Percentiles rank a stretch among this genome's conserved stretches.
These are phyloP conservation scores for Ettlia oleoabundans DNA, from an alignment of 139 green algal genomes.

Conservation along the genomic window DNA sequence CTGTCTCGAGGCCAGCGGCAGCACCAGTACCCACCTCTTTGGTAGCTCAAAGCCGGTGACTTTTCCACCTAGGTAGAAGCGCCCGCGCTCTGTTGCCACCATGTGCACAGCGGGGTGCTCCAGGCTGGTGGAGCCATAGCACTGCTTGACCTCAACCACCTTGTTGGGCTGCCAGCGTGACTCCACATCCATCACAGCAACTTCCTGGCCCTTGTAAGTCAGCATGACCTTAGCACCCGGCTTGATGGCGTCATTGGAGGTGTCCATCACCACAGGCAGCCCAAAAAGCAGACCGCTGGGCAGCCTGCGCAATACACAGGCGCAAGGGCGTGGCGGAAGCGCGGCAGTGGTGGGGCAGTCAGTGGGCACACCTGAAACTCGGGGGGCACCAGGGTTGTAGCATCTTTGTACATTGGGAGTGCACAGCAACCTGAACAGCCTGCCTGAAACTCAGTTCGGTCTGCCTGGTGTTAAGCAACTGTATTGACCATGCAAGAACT, in stretches of 20 bases:
- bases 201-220: conserved; percentile 73
- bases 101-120: conserved; percentile 94
- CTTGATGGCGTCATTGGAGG: conserved; percentile 70
- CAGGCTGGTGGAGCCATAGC: conserved; percentile 87
- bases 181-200: conserved; percentile 84
- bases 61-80: conserved; percentile 62
- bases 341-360: too few relatives aligned
- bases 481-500: too few relatives aligned
- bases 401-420: too few relatives aligned
- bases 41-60: conserved; percentile 83
- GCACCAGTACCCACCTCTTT: conserved; percentile 37
- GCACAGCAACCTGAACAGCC: too few relatives aligned
- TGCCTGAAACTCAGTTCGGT: too few relatives aligned
- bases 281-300: conserved; percentile 80
- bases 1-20: neutral
- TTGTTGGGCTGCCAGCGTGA: conserved; percentile 86
- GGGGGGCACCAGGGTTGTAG: too few relatives aligned
- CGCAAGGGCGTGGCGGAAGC: neutral
- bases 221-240: conserved; percentile 83
- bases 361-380: too few relatives aligned
- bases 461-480: too few relatives aligned
- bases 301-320: conserved; percentile 32
- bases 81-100: conserved; percentile 88
- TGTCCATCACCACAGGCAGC: conserved; percentile 93
- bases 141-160: conserved; percentile 69